Percentiles rank a stretch among this genome's conserved stretches.
Conservation (phyloP, 192 early-diverging fungal genomes). For the Podila clonocystis region DNA sequence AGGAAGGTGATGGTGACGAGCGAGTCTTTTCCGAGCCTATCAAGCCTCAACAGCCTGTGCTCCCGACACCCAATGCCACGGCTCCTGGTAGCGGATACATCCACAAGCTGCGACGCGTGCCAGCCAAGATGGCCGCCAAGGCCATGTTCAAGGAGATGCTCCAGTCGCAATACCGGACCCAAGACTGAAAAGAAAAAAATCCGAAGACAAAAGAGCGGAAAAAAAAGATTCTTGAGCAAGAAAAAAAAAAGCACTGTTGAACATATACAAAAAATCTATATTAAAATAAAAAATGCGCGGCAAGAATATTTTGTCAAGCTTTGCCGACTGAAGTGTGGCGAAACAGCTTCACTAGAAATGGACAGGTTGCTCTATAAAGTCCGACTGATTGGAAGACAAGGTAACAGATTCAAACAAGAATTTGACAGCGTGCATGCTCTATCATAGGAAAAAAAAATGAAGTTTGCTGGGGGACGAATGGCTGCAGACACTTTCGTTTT, state of each 20-base stretch:
- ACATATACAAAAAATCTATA: too few relatives aligned
- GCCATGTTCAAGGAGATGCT: constrained; percentile 50
- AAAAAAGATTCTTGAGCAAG: too few relatives aligned
- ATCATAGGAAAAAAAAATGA: too few relatives aligned
- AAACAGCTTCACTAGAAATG: too few relatives aligned
- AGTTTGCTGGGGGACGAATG: not conserved
- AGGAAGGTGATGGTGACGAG: not conserved
- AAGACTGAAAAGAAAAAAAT: not conserved
- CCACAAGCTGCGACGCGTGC: constrained; percentile 40
- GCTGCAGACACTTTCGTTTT: not conserved
- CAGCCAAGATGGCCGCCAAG: constrained; percentile 48
- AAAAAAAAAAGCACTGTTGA: too few relatives aligned
- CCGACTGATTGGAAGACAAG: too few relatives aligned
- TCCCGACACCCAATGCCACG: not conserved
- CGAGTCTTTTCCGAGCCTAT: not conserved
- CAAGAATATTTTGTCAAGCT: too few relatives aligned
- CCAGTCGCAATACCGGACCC: not conserved
- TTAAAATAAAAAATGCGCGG: too few relatives aligned
- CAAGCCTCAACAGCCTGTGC: not conserved
- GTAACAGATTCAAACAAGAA: too few relatives aligned
- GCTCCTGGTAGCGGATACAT: constrained; percentile 6
- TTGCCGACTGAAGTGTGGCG: too few relatives aligned
- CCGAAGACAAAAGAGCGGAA: not conserved
- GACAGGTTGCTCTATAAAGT: too few relatives aligned
- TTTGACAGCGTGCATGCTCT: too few relatives aligned